Percentiles rank a stretch among this genome's conserved stretches.
phyloP scores from a whole-genome alignment of 164 flowering plant species.

The Magnolia kwangsiensis region DNA sequence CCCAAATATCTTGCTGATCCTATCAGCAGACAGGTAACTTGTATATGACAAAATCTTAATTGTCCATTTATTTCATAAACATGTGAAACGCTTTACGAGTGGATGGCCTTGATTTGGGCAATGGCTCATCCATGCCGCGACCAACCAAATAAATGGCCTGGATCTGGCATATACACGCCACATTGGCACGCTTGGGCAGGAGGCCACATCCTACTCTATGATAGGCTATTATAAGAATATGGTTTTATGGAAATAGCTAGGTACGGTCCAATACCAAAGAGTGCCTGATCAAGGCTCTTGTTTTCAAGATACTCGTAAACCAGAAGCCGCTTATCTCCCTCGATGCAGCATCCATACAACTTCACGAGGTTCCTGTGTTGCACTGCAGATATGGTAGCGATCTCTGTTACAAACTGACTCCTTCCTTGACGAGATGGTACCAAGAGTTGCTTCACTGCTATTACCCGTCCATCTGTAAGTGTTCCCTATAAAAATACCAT shows the following conservation, averaged over 20 bases:
- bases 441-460: conserved; percentile 60
- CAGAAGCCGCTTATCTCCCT: conserved; percentile 50
- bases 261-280: conserved; percentile 38
- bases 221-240: neutral
- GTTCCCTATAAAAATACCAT: conserved; percentile 29
- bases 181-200: neutral
- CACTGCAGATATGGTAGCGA: conserved; percentile 38
- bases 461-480: conserved; percentile 41
- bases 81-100: neutral
- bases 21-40: neutral
- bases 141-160: no score
- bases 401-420: conserved; percentile 53
- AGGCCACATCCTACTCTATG: neutral
- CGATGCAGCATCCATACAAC: conserved; percentile 63
- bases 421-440: conserved; percentile 52
- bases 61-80: neutral
- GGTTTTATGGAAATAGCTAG: neutral
- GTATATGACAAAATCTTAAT: no score
- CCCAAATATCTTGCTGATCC: neutral
- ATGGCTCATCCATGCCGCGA: neutral
- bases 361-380: conserved; percentile 53
- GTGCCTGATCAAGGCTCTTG: conserved; percentile 64
- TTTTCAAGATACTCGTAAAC: conserved; percentile 69
- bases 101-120: neutral
- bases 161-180: neutral